Conservation (phyloP, 768 basidiomycete species). For the Xerocomus brunneocitrinus region DNA sequence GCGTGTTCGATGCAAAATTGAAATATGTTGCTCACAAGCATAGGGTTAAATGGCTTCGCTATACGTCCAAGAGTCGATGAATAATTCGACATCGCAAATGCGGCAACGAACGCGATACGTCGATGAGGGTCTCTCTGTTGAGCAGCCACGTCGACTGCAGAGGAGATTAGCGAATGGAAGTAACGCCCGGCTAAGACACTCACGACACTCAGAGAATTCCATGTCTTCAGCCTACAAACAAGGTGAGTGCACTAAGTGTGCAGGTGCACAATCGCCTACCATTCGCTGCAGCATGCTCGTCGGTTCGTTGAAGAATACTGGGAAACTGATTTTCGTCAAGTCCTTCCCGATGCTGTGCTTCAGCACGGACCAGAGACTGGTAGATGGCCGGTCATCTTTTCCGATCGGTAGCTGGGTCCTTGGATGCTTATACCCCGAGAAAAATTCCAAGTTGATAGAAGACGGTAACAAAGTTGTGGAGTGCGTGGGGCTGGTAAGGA, state of each 20-base stretch:
- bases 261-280: constrained; percentile 38
- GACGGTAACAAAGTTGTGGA: constrained; percentile 32
- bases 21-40: constrained; percentile 57
- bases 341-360: constrained; percentile 97
- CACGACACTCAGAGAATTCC: constrained; percentile 92
- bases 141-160: constrained; percentile 77
- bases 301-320: constrained; percentile 90
- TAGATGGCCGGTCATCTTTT: constrained; percentile 77
- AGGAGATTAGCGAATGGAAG: neutral
- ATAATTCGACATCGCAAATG: constrained; percentile 98
- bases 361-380: constrained; percentile 91
- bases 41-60: constrained; percentile 96
- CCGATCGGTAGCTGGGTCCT: constrained; percentile 57
- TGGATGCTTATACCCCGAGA: constrained; percentile 64
- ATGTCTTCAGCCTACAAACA: constrained; percentile 77
- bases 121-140: constrained; percentile 70
- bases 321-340: constrained; percentile 91
- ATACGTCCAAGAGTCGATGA: constrained; percentile 94
- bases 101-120: constrained; percentile 88
- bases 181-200: constrained; percentile 26
- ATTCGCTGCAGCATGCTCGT: constrained; percentile 97
- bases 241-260: neutral
- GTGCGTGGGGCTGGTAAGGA: constrained; percentile 47
- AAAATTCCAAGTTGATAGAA: constrained; percentile 41
- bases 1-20: neutral